Evolutionary conservation across 768 basidiomycete species (phyloP).

Genomic region (Leucocoprinus sp.): DNA sequence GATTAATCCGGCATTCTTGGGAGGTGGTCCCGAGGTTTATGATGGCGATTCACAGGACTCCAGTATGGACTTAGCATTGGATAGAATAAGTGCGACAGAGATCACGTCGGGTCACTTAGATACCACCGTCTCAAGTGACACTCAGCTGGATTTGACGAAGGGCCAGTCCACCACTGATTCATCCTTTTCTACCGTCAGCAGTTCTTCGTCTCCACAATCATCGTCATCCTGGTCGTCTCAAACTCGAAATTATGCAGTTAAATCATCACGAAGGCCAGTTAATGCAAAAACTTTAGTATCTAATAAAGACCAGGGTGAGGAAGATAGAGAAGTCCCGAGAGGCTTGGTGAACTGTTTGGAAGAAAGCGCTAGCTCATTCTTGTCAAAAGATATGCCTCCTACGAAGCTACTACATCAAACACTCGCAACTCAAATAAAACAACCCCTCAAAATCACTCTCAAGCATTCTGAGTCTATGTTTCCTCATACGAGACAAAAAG

Average conservation of each 20-base stretch:
- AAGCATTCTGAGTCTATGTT: no score
- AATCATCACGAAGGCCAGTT: background rate
- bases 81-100: background rate
- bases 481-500: background rate
- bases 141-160: background rate
- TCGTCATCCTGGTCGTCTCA: background rate
- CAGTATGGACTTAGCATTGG: background rate
- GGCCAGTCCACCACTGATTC: background rate
- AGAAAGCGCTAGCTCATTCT: background rate
- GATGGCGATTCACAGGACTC: background rate
- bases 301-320: background rate
- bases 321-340: background rate
- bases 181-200: background rate
- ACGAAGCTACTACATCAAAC: no score
- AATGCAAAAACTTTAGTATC: background rate
- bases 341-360: background rate
- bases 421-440: no score
- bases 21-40: background rate
- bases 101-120: background rate
- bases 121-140: background rate
- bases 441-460: no score
- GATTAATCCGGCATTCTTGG: conserved; percentile 4
- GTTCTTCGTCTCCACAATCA: background rate
- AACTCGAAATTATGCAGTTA: background rate
- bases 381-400: background rate